Evolutionary conservation across 768 basidiomycete genomes (phyloP).

Genomic region (Pholiota microspora): DNA sequence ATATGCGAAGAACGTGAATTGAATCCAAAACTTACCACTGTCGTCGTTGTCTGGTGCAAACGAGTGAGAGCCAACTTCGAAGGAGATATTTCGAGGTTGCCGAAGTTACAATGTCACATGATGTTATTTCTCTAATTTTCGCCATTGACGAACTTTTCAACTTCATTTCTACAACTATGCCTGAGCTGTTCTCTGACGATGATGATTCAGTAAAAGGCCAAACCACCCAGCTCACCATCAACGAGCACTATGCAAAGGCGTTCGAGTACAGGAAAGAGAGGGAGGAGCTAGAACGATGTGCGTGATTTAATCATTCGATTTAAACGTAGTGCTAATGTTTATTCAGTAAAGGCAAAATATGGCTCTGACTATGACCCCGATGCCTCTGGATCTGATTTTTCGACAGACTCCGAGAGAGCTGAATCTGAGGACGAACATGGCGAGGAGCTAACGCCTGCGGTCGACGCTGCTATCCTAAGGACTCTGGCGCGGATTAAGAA

Average conservation of each 20-base stretch:
- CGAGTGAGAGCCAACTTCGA: too few relatives aligned
- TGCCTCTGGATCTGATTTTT: constrained; percentile 42
- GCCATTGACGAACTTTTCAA: too few relatives aligned
- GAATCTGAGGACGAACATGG: constrained; percentile 94
- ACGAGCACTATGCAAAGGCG: constrained; percentile 61
- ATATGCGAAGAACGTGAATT: too few relatives aligned
- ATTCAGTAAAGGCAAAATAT: constrained; percentile 78
- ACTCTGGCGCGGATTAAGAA: constrained; percentile 83
- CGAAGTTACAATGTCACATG: too few relatives aligned
- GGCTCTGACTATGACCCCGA: constrained; percentile 66
- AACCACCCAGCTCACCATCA: constrained; percentile 28
- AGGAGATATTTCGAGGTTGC: too few relatives aligned
- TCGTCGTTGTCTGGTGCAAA: too few relatives aligned
- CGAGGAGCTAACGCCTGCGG: constrained; percentile 87
- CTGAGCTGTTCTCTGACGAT: constrained; percentile 23
- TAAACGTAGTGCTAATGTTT: neutral
- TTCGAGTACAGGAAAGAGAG: constrained; percentile 82
- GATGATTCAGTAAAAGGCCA: constrained; percentile 13
- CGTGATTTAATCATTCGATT: constrained; percentile 24
- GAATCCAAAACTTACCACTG: too few relatives aligned
- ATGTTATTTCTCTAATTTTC: too few relatives aligned
- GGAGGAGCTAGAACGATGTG: constrained; percentile 79
- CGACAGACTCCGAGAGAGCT: constrained; percentile 67
- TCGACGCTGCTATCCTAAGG: constrained; percentile 92
- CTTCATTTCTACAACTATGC: neutral